A percentile compares a stretch with the other conserved stretches of the same genome.
Conservation (phyloP, 2,329 filamentous ascomycete genomes). For the Lecanosticta acicola region DNA sequence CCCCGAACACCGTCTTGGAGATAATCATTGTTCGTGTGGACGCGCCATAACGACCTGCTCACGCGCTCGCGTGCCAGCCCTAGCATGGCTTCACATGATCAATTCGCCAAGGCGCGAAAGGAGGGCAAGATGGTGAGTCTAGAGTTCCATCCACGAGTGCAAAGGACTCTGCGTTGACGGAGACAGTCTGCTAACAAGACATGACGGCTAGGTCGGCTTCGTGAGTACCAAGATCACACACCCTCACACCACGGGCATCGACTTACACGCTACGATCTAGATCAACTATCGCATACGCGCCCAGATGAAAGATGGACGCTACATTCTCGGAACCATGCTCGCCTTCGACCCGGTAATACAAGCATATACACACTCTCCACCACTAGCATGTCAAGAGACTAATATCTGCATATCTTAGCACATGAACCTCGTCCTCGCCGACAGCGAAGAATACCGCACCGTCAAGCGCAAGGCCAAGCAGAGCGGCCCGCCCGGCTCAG, state of each 20-base stretch:
- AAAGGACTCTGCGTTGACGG: slow-evolving; percentile 38
- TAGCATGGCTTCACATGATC: no score
- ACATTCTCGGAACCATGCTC: slow-evolving; percentile 97
- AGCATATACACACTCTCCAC: slow-evolving; percentile 61
- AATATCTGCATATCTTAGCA: slow-evolving; percentile 66
- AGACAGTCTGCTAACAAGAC: slow-evolving; percentile 39
- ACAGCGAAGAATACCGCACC: slow-evolving; percentile 95
- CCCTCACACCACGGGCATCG: neutral
- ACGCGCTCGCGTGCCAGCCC: no score
- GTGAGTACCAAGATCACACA: slow-evolving; percentile 43
- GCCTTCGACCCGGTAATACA: slow-evolving; percentile 84
- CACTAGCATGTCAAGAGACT: neutral
- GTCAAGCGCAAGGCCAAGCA: slow-evolving; percentile 81
- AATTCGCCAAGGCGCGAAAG: slow-evolving; percentile 56
- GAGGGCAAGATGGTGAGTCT: slow-evolving; percentile 97
- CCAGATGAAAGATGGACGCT: slow-evolving; percentile 87
- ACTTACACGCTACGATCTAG: slow-evolving; percentile 46
- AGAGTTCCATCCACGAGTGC: slow-evolving; percentile 16
- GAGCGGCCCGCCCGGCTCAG: slow-evolving; percentile 59
- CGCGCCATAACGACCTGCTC: no score
- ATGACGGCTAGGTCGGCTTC: slow-evolving; percentile 54
- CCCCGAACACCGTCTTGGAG: no score
- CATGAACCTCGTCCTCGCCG: slow-evolving; percentile 98
- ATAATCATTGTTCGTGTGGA: no score
- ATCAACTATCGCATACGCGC: slow-evolving; percentile 99